Base-by-base conservation (phyloP, 2,329 filamentous ascomycete species). In the Nemania diffusa region DNA sequence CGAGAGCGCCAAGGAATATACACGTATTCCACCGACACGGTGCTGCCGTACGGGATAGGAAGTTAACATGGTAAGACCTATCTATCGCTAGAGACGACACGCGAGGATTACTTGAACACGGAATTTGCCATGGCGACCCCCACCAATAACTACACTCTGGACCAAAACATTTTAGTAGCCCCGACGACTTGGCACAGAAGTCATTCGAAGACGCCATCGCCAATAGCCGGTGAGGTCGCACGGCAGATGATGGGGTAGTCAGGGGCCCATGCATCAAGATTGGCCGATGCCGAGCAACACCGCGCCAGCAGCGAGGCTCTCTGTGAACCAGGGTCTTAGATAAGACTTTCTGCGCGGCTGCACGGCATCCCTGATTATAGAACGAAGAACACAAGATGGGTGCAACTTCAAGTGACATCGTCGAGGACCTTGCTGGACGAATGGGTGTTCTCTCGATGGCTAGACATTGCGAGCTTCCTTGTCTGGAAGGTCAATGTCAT, bases 291-390 rank as follows among this genome's bases (percentile, higher is more conserved):
- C 42, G 17, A 56, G 40, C 46, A 57, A 6, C 20, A 44, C 32
- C 40, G 53, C 55, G 46, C 26, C 48, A 42, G 57, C 44, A 72
- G 56, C 69, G 71, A 64, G 62, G 63, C 69, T 68, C 59, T 58
- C 50, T 63, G 64, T 55, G 66, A 70, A 62, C 60, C 69, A 63
- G 68, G 73, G 66, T 71, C 61, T 60, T 59, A 69, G 68, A 68
- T 70, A 70, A 70, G 65, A 72, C 67, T 65, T 68, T 62, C 66
- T 64, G 61, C 67, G 67, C 71, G 68, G 66, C 62, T 68, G 57
- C 57, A 62, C 29, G 40, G 34, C 32, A 42, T 62, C 40, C 40
- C 42, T 48, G 55, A 51, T 61, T 56, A 62, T 44, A 27, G 55
- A 62, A 26, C 27, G 51, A 61, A 60, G 56, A 61, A 40, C 56